phyloP scores from a whole-genome alignment of 192 early-diverging fungal genomes.

The Pilobolus umbonatus region DNA sequence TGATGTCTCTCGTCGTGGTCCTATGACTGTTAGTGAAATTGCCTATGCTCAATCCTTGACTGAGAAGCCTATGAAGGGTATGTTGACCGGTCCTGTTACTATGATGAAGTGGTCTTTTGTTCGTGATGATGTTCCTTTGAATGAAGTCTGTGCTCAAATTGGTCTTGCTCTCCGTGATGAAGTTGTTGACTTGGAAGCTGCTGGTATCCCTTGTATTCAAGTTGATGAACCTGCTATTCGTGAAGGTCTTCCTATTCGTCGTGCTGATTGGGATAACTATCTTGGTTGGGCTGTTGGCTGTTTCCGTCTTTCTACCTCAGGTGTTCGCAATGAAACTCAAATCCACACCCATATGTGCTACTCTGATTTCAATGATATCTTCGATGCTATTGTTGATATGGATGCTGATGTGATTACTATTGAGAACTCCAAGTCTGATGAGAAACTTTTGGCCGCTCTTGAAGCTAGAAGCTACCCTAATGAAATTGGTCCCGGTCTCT shows the following conservation, averaged over 20 bases:
- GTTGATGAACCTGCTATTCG: slow-evolving; percentile 99
- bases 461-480: slow-evolving; percentile 78
- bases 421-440: slow-evolving; percentile 96
- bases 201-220: slow-evolving; percentile 92
- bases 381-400: slow-evolving; percentile 84
- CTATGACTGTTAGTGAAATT: slow-evolving; percentile 90
- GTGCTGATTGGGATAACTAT: slow-evolving; percentile 82
- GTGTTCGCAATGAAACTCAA: slow-evolving; percentile 83
- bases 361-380: slow-evolving; percentile 98
- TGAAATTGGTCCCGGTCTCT: slow-evolving; percentile 94
- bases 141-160: slow-evolving; percentile 80
- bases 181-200: slow-evolving; percentile 88
- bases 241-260: slow-evolving; percentile 93
- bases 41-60: slow-evolving; percentile 87
- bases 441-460: slow-evolving; percentile 90
- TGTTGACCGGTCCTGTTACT: slow-evolving; percentile 98
- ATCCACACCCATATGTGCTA: slow-evolving; percentile 99
- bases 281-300: slow-evolving; percentile 93
- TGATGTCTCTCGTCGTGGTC: slow-evolving; percentile 83
- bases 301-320: slow-evolving; percentile 86
- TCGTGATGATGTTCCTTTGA: slow-evolving; percentile 91
- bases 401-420: slow-evolving; percentile 98
- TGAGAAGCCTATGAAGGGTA: slow-evolving; percentile 93
- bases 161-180: slow-evolving; percentile 95
- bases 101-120: slow-evolving; percentile 99